Conservation (phyloP, 2,329 filamentous ascomycete genomes). For the Cryoendolithus antarcticus region DNA sequence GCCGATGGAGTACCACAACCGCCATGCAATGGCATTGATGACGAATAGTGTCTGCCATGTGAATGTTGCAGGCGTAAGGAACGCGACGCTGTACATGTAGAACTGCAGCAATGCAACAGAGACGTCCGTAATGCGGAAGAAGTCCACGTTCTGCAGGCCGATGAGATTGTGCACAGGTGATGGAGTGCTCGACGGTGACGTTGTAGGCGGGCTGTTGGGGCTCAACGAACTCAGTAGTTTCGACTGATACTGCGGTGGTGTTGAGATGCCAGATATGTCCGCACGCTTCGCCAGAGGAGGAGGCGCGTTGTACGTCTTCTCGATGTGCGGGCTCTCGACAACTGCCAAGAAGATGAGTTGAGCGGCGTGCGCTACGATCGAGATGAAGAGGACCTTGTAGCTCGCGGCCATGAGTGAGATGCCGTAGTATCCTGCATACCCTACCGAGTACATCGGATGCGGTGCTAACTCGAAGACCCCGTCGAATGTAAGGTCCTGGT, state of each 20-base stretch:
- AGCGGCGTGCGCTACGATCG: slow-evolving; percentile 82
- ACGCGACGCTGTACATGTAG: slow-evolving; percentile 61
- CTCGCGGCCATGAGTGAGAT: slow-evolving; percentile 97
- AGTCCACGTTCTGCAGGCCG: slow-evolving; percentile 71
- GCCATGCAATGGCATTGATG: slow-evolving; percentile 67
- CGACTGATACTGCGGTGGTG: slow-evolving; percentile 28
- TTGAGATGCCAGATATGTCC: slow-evolving; percentile 24
- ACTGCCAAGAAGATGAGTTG: slow-evolving; percentile 86
- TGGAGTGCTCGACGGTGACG: slow-evolving; percentile 38
- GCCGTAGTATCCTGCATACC: slow-evolving; percentile 94
- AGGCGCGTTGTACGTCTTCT: slow-evolving; percentile 91
- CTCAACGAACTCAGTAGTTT: slow-evolving; percentile 27
- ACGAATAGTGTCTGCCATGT: slow-evolving; percentile 70
- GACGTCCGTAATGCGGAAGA: slow-evolving; percentile 77
- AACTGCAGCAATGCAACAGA: slow-evolving; percentile 63
- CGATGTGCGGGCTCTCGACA: slow-evolving; percentile 95
- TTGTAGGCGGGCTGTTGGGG: slow-evolving; percentile 17
- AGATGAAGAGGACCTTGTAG: slow-evolving; percentile 95
- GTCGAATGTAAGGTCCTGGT: slow-evolving; percentile 95
- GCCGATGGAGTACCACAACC: slow-evolving; percentile 83
- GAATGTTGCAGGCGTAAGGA: slow-evolving; percentile 65
- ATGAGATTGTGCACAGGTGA: slow-evolving; percentile 70
- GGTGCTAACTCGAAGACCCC: slow-evolving; percentile 98
- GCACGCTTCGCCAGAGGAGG: slow-evolving; percentile 40
- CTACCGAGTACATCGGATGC: slow-evolving; percentile 97